Evolutionary conservation across 2,329 filamentous ascomycete genomes (phyloP).

Genomic region (Emmonsia crescens): DNA sequence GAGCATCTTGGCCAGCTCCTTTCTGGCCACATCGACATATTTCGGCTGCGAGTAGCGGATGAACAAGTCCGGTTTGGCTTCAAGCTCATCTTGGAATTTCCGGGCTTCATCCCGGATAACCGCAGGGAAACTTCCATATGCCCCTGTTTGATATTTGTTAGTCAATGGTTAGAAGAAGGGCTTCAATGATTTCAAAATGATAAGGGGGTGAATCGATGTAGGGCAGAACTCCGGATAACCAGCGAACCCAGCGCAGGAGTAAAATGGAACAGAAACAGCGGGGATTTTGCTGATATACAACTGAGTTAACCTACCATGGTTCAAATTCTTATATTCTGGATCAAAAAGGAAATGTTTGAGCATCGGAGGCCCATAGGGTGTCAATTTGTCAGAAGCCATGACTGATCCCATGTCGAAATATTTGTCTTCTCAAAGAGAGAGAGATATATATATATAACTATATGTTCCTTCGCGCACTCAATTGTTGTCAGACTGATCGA

Average conservation of each 20-base stretch:
- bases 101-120: slow-evolving; percentile 50
- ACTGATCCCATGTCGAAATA: slow-evolving; percentile 1
- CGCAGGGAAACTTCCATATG: slow-evolving; percentile 66
- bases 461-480: neutral
- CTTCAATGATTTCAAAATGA: neutral
- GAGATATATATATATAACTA: neutral
- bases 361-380: slow-evolving; percentile 43
- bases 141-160: slow-evolving; percentile 35
- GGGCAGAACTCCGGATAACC: neutral
- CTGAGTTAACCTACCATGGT: slow-evolving; percentile 52
- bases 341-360: slow-evolving; percentile 60
- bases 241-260: neutral
- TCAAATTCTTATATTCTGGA: slow-evolving; percentile 59
- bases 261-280: neutral
- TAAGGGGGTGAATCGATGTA: neutral
- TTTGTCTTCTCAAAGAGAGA: neutral
- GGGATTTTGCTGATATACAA: neutral
- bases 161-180: neutral
- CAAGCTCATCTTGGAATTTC: slow-evolving; percentile 54
- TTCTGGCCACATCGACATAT: slow-evolving; percentile 54
- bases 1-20: slow-evolving; percentile 54
- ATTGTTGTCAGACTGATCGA: neutral
- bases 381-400: slow-evolving; percentile 8
- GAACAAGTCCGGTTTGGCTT: slow-evolving; percentile 63
- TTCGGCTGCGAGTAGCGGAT: slow-evolving; percentile 57